Conservation (phyloP, 1,284 basidiomycete genomes). For the Sporisorium reilianum region DNA sequence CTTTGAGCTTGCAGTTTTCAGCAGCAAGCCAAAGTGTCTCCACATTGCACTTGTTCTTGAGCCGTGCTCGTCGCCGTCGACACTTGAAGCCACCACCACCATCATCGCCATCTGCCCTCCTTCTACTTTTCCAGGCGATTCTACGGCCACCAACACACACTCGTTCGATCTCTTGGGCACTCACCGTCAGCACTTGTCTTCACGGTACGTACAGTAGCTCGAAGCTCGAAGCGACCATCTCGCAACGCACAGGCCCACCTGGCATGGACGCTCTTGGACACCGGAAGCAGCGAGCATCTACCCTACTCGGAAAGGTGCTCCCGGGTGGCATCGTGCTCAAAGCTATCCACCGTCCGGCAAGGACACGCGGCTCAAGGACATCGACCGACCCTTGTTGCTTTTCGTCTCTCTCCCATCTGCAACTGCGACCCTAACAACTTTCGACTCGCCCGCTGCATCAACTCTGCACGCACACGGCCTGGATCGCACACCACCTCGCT, state of each 20-base stretch:
- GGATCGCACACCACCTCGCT: no score
- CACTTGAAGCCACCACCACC: conserved; percentile 4
- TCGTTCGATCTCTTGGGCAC: background rate
- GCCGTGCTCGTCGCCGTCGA: background rate
- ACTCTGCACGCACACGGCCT: background rate
- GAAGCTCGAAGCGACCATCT: background rate
- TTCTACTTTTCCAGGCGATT: background rate
- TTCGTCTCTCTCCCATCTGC: no score
- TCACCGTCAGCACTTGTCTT: conserved; percentile 4
- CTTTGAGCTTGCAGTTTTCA: background rate
- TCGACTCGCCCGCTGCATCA: background rate
- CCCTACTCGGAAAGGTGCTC: no score
- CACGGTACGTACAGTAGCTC: conserved; percentile 31
- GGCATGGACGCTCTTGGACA: background rate
- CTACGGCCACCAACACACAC: background rate
- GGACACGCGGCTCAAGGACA: background rate
- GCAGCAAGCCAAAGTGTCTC: conserved; percentile 5
- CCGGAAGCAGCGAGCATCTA: background rate
- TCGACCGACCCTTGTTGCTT: conserved; percentile 1
- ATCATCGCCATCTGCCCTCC: background rate
- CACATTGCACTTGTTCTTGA: conserved; percentile 5
- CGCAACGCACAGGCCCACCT: background rate
- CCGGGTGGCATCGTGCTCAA: background rate
- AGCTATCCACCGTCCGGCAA: background rate
- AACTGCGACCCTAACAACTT: background rate